A percentile compares a stretch with the other conserved stretches of the same genome.
Evolutionary conservation across 2,329 filamentous ascomycete species (phyloP).

Genomic region (Aspergillus sp.): DNA sequence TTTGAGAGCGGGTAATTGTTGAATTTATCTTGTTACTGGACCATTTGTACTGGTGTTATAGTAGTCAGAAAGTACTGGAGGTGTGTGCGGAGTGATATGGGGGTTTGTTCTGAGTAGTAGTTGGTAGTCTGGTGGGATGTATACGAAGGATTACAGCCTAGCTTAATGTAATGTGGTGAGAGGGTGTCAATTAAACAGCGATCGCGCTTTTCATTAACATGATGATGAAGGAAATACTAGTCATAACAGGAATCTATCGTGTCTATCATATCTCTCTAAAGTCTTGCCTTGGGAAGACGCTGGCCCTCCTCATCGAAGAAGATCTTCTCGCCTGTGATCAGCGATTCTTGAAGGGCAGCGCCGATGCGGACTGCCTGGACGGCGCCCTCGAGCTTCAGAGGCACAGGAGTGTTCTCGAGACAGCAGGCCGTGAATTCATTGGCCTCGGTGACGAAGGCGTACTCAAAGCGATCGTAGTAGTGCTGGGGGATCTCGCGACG

Average conservation of each 20-base stretch:
- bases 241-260: background rate
- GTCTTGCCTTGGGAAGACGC: constrained; percentile 39
- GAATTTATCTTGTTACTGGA: no score
- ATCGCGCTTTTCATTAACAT: constrained; percentile 1
- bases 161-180: no score
- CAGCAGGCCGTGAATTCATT: constrained; percentile 65
- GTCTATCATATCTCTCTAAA: constrained; percentile 10
- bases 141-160: no score
- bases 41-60: no score
- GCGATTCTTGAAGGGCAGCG: constrained; percentile 59
- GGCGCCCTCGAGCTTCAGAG: constrained; percentile 59
- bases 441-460: constrained; percentile 66
- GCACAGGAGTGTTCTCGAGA: constrained; percentile 57
- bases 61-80: no score
- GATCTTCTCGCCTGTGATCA: constrained; percentile 59
- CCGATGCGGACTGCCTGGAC: constrained; percentile 63
- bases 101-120: no score
- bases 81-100: no score
- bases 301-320: constrained; percentile 60
- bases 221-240: background rate
- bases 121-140: no score
- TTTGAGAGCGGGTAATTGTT: no score
- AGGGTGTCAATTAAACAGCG: background rate
- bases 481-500: constrained; percentile 62
- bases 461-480: constrained; percentile 66